phyloP scores from a whole-genome alignment of 441 rosid genomes.

The Isatis lusitanica region DNA sequence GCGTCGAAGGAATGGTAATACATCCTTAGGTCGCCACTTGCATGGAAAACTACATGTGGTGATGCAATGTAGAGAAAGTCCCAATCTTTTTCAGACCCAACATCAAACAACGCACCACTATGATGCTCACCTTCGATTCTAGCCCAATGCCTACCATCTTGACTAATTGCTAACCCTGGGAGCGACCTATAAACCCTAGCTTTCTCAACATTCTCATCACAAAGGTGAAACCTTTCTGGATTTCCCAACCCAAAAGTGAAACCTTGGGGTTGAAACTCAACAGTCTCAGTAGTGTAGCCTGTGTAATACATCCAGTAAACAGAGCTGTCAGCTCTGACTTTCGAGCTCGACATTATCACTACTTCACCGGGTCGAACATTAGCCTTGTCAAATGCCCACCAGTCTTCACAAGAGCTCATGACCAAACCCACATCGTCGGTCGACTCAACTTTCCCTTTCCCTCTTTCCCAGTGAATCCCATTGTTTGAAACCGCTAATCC shows the following conservation, averaged over 20 bases:
- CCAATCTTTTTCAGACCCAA: constrained; percentile 72
- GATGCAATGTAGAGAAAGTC: constrained; percentile 64
- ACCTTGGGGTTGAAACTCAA: constrained; percentile 39
- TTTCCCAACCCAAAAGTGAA: constrained; percentile 38
- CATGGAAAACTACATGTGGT: constrained; percentile 70
- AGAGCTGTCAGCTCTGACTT: constrained; percentile 56
- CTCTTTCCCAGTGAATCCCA: constrained; percentile 80
- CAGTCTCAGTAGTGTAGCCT: constrained; percentile 51
- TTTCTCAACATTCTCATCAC: constrained; percentile 24
- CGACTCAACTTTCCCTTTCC: constrained; percentile 43
- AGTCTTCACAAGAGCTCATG: constrained; percentile 59
- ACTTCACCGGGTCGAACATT: constrained; percentile 70
- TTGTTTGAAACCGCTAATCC: constrained; percentile 79
- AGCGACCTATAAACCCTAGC: constrained; percentile 47
- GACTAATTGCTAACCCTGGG: constrained; percentile 80
- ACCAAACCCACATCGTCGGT: constrained; percentile 62
- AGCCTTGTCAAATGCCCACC: constrained; percentile 82
- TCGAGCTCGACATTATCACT: constrained; percentile 66
- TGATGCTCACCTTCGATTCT: constrained; percentile 89
- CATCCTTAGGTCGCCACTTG: constrained; percentile 70
- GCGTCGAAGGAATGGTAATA: constrained; percentile 73
- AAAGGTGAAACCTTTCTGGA: constrained; percentile 46
- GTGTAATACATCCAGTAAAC: constrained; percentile 83
- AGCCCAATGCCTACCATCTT: constrained; percentile 91
- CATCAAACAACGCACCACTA: constrained; percentile 76